A percentile compares a stretch with the other conserved stretches of the same genome.
Conservation (phyloP, 1,284 basidiomycete genomes). For the Athelia sp. region DNA sequence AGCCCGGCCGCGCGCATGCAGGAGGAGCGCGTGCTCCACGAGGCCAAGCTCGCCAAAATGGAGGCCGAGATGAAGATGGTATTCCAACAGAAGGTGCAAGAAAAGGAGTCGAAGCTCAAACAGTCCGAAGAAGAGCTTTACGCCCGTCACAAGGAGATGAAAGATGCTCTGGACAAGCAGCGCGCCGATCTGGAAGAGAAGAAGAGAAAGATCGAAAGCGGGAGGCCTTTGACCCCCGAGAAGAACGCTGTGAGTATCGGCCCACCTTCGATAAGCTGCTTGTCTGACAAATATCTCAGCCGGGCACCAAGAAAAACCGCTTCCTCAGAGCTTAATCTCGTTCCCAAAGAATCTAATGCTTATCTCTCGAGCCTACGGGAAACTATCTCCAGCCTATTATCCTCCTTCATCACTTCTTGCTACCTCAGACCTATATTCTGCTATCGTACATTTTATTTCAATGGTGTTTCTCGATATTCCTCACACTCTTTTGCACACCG, state of each 20-base stretch:
- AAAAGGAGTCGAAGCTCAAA: slow-evolving; percentile 97
- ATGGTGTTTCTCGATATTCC: slow-evolving; percentile 29
- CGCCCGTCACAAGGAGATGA: slow-evolving; percentile 97
- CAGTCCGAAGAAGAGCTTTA: slow-evolving; percentile 98
- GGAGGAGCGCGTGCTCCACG: slow-evolving; percentile 90
- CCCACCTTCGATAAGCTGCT: slow-evolving; percentile 13
- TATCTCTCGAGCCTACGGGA: slow-evolving; percentile 22
- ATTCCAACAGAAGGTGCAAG: slow-evolving; percentile 98
- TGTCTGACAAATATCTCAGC: slow-evolving; percentile 6
- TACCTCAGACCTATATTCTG: slow-evolving; percentile 31
- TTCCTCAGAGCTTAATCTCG: slow-evolving; percentile 62
- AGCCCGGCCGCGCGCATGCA: slow-evolving; percentile 94
- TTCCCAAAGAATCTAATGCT: slow-evolving; percentile 11
- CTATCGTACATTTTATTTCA: slow-evolving; percentile 27
- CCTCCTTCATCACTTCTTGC: slow-evolving; percentile 5
- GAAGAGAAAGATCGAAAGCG: slow-evolving; percentile 94
- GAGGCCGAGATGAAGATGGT: slow-evolving; percentile 99
- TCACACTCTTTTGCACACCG: slow-evolving; percentile 54
- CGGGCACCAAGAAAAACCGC: slow-evolving; percentile 57
- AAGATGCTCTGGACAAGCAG: slow-evolving; percentile 97
- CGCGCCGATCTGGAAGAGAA: slow-evolving; percentile 94
- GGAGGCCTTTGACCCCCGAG: slow-evolving; percentile 92
- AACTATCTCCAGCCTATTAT: slow-evolving; percentile 18
- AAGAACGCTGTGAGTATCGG: slow-evolving; percentile 63
- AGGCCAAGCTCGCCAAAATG: slow-evolving; percentile 97